Evolutionary conservation across 2,329 filamentous ascomycete species (phyloP).

Genomic region (Penicillium sp.): DNA sequence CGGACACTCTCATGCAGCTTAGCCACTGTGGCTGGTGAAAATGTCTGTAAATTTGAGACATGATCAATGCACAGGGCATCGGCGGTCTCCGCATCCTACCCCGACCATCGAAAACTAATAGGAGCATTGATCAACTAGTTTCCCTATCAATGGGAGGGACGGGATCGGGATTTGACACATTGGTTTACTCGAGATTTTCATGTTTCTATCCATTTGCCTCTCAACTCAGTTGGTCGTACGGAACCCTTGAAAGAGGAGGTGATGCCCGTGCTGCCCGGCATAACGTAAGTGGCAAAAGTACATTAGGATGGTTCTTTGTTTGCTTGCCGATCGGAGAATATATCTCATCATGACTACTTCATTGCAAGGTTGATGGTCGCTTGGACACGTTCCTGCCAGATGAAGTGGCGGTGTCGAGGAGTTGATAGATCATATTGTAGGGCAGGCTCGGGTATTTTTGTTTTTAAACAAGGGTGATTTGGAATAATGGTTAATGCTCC

Average conservation of each 20-base stretch:
- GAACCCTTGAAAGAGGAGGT: not conserved
- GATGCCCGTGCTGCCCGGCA: not conserved
- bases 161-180: constrained; percentile 3
- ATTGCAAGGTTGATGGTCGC: not conserved
- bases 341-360: not conserved
- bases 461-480: not conserved
- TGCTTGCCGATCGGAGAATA: not conserved
- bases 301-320: not conserved
- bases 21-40: constrained; percentile 4
- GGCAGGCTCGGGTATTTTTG: not conserved
- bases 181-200: constrained; percentile 11
- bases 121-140: constrained; percentile 7
- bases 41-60: not conserved
- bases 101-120: constrained; percentile 8
- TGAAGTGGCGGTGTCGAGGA: not conserved
- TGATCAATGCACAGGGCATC: constrained; percentile 8
- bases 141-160: constrained; percentile 12
- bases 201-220: not conserved
- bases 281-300: not conserved
- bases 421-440: constrained; percentile 6
- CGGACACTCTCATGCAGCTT: not conserved
- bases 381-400: not conserved
- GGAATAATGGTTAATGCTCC: not conserved
- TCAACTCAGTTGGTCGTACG: too few species aligned
- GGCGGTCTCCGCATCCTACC: constrained; percentile 18